phyloP scores from a whole-genome alignment of 345 rosid species.

The Eutrema yunnanense region DNA sequence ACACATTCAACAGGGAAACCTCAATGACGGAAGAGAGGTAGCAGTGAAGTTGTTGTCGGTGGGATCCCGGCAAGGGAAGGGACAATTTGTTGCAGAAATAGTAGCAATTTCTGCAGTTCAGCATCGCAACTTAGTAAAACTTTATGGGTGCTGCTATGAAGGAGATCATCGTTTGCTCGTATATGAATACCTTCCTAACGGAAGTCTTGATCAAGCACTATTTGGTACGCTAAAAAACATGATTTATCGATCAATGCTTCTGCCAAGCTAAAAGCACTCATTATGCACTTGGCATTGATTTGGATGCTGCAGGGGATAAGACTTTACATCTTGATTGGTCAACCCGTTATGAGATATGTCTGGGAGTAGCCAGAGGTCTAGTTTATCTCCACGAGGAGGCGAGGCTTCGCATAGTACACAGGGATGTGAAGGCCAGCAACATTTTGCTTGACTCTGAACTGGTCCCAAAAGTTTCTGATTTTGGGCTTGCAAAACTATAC shows the following conservation, averaged over 20 bases:
- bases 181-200: conserved; percentile 50
- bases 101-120: conserved; percentile 33
- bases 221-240: conserved; percentile 12
- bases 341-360: conserved; percentile 45
- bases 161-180: conserved; percentile 43
- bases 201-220: conserved; percentile 44
- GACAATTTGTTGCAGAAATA: conserved; percentile 63
- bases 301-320: conserved; percentile 33
- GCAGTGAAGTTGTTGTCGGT: conserved; percentile 63
- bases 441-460: conserved; percentile 46
- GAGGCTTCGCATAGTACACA: conserved; percentile 48
- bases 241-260: background rate
- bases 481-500: conserved; percentile 39
- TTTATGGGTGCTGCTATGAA: conserved; percentile 33
- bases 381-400: conserved; percentile 61
- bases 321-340: conserved; percentile 45
- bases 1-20: conserved; percentile 27
- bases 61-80: conserved; percentile 65
- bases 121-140: conserved; percentile 36
- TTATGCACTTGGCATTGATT: background rate
- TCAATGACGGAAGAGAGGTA: conserved; percentile 36
- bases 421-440: conserved; percentile 64
- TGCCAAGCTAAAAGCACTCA: background rate
- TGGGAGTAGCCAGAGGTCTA: conserved; percentile 55
- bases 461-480: conserved; percentile 40